phyloP scores from a whole-genome alignment of 2,329 filamentous ascomycete genomes.

The Myrmaecium sp. region DNA sequence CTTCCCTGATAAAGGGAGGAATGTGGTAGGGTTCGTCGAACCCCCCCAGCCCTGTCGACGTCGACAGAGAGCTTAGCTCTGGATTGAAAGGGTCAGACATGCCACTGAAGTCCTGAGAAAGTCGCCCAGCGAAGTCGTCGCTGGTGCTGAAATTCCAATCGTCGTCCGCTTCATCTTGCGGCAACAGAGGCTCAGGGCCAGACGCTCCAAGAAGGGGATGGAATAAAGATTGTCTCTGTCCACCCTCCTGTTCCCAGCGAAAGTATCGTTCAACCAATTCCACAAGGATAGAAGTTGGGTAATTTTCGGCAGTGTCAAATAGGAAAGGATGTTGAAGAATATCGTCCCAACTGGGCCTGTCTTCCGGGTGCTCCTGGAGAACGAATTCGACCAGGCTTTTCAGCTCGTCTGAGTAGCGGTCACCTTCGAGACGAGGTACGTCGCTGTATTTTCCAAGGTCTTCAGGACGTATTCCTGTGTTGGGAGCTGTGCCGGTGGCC shows the following conservation, averaged over 20 bases:
- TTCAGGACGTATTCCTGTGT: constrained; percentile 30
- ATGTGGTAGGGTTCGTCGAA: no score
- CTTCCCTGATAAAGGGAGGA: constrained; percentile 40
- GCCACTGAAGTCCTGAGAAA: constrained; percentile 29
- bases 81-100: constrained; percentile 27
- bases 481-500: constrained; percentile 52
- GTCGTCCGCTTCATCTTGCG: constrained; percentile 25
- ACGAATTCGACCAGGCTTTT: constrained; percentile 58
- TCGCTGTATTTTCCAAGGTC: constrained; percentile 37
- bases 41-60: constrained; percentile 30
- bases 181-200: constrained; percentile 33
- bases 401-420: constrained; percentile 51
- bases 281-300: constrained; percentile 47
- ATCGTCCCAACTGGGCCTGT: constrained; percentile 51
- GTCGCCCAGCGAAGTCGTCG: constrained; percentile 39
- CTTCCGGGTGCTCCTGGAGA: constrained; percentile 48
- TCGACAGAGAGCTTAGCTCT: constrained; percentile 8
- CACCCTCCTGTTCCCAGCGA: constrained; percentile 59
- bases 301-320: constrained; percentile 40
- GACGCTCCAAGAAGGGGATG: constrained; percentile 38
- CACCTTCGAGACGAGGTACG: constrained; percentile 52
- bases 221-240: constrained; percentile 49
- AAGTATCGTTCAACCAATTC: constrained; percentile 56
- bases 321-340: constrained; percentile 57
- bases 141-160: constrained; percentile 52